These are phyloP conservation scores for Lipomyces yamanashiensis DNA, from an alignment of 805 yeast species.

Conservation along the genomic window DNA sequence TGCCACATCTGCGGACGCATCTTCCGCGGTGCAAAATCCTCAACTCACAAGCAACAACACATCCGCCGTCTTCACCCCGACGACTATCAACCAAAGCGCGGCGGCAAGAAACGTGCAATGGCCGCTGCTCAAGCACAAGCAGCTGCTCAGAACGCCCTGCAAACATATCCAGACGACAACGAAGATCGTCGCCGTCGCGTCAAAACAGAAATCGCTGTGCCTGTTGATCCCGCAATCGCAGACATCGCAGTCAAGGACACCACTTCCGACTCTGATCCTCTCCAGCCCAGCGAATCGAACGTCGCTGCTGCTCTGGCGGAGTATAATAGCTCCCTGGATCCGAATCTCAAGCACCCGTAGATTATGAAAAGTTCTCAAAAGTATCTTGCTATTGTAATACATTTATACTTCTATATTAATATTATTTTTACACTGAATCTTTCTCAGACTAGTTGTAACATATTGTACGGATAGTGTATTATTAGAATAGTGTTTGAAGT, in stretches of 20 bases:
- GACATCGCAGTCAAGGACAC: background rate
- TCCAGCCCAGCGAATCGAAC: slow-evolving; percentile 25
- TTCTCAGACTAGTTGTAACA: too few relatives aligned
- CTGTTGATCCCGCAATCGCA: slow-evolving; percentile 10
- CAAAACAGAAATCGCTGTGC: slow-evolving; percentile 13
- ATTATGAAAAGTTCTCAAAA: background rate
- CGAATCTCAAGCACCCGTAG: background rate
- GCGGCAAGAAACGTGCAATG: slow-evolving; percentile 49
- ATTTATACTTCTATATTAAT: too few relatives aligned
- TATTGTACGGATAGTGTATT: too few relatives aligned
- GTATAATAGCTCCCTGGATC: background rate
- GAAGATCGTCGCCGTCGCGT: slow-evolving; percentile 6
- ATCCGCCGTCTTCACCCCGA: slow-evolving; percentile 54
- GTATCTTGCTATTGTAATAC: background rate
- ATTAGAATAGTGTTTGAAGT: too few relatives aligned
- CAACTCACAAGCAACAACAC: slow-evolving; percentile 56
- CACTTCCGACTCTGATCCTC: background rate
- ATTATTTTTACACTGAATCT: too few relatives aligned
- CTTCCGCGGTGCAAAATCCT: slow-evolving; percentile 54
- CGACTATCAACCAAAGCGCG: slow-evolving; percentile 53
- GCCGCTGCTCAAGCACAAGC: slow-evolving; percentile 21
- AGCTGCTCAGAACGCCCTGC: slow-evolving; percentile 4
- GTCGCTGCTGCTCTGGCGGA: slow-evolving; percentile 10
- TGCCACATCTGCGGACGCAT: slow-evolving; percentile 52
- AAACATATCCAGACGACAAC: background rate